Evolutionary conservation across 371 early-diverging fungal species (phyloP).

Genomic region (Umbelopsis sp.): DNA sequence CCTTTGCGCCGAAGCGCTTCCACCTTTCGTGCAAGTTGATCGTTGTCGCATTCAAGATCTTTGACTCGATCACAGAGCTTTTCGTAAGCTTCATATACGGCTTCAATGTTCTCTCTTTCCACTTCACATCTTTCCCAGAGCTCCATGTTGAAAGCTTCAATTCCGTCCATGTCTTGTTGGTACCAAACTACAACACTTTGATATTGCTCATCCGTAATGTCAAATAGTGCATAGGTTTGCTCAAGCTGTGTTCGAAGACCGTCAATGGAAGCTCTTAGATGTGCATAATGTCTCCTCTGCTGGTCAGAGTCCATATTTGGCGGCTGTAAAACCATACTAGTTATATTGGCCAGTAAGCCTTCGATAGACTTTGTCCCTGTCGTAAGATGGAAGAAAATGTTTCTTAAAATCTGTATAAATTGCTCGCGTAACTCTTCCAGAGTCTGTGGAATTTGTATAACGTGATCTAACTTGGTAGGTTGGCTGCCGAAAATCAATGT

Average conservation of each 20-base stretch:
- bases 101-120: slow-evolving; percentile 45
- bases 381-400: slow-evolving; percentile 59
- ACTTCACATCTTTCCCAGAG: slow-evolving; percentile 47
- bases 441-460: slow-evolving; percentile 6
- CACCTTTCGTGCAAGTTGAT: slow-evolving; percentile 19
- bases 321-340: slow-evolving; percentile 48
- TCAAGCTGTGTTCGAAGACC: slow-evolving; percentile 54
- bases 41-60: slow-evolving; percentile 43
- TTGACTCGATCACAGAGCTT: slow-evolving; percentile 35
- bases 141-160: slow-evolving; percentile 48
- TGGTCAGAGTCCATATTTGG: slow-evolving; percentile 24
- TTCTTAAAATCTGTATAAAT: slow-evolving; percentile 43
- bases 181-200: slow-evolving; percentile 59
- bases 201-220: slow-evolving; percentile 54
- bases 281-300: slow-evolving; percentile 10
- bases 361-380: slow-evolving; percentile 60
- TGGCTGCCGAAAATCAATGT: background rate
- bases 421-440: background rate
- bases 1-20: slow-evolving; percentile 8
- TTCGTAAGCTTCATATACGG: slow-evolving; percentile 51
- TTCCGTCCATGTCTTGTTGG: slow-evolving; percentile 56
- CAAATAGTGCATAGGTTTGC: slow-evolving; percentile 63
- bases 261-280: slow-evolving; percentile 35
- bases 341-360: slow-evolving; percentile 52
- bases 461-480: slow-evolving; percentile 13